phyloP scores from a whole-genome alignment of 2,329 filamentous ascomycete species.

The Ceratocystis albifundus region DNA sequence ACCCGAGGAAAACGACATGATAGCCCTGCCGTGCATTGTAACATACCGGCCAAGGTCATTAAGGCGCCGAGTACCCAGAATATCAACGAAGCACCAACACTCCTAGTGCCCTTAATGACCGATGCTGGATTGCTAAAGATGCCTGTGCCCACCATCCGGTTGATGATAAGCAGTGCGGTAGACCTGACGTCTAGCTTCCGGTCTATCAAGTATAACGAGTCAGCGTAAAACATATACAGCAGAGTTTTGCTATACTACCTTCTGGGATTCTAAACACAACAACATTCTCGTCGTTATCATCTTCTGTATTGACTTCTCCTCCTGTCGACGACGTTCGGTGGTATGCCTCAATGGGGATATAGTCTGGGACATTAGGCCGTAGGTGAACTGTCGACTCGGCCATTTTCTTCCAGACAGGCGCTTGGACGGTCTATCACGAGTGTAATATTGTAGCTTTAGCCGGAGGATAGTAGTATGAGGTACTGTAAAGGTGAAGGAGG shows the following conservation, averaged over 20 bases:
- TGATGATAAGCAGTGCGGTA: conserved; percentile 44
- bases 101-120: conserved; percentile 42
- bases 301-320: no score
- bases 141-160: conserved; percentile 49
- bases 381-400: neutral
- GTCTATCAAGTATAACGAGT: neutral
- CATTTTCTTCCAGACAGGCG: neutral
- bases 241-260: neutral
- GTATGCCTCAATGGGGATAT: neutral
- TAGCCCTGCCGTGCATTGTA: no score
- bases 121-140: conserved; percentile 46
- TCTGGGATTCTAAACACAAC: conserved; percentile 21
- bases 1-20: no score
- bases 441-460: neutral
- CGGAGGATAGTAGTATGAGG: neutral
- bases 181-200: conserved; percentile 28
- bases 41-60: conserved; percentile 18
- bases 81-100: conserved; percentile 33
- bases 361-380: neutral
- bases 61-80: conserved; percentile 26
- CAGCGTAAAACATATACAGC: neutral
- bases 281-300: neutral
- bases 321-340: no score
- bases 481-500: no score
- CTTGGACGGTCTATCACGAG: neutral